Conservation (phyloP, 345 rosid genomes). For the Hibiscus mutabilis region DNA sequence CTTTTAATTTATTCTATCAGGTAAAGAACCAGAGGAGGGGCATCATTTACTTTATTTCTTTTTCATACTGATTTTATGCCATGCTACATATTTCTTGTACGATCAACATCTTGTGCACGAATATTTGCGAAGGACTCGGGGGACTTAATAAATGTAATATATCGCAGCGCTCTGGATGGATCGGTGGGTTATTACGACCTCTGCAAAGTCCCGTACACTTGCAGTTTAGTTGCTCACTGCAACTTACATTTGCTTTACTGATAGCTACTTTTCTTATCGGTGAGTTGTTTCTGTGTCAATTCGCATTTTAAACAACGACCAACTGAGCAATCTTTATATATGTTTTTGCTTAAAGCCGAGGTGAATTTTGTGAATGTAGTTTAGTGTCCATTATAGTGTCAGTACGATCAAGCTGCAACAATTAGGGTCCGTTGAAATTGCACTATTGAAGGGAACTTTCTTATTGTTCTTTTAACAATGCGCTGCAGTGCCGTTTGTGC, state of each 20-base stretch:
- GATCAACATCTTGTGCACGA: not conserved
- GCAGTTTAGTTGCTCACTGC: conserved; percentile 49
- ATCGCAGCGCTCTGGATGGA: conserved; percentile 39
- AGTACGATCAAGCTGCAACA: not conserved
- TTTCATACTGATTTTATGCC: not conserved
- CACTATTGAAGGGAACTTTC: not conserved
- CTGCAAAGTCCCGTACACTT: conserved; percentile 34
- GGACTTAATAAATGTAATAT: conserved; percentile 2
- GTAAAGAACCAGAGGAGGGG: conserved; percentile 16
- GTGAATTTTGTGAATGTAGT: not conserved
- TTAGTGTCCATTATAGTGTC: not conserved
- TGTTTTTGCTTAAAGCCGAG: not conserved
- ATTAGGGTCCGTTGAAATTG: not conserved
- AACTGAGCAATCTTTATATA: not conserved
- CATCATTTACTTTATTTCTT: not conserved
- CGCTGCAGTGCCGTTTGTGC: conserved; percentile 53
- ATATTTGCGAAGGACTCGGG: not conserved
- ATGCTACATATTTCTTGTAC: not conserved
- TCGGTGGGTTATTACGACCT: conserved; percentile 41
- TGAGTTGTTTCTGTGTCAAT: conserved; percentile 14
- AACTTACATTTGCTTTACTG: conserved; percentile 52
- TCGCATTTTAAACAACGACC: not conserved
- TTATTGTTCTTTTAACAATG: not conserved
- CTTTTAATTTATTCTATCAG: conserved; percentile 38
- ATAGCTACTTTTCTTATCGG: conserved; percentile 64